phyloP scores from a whole-genome alignment of 305 asterid species.

The Fraxinus latifolia region DNA sequence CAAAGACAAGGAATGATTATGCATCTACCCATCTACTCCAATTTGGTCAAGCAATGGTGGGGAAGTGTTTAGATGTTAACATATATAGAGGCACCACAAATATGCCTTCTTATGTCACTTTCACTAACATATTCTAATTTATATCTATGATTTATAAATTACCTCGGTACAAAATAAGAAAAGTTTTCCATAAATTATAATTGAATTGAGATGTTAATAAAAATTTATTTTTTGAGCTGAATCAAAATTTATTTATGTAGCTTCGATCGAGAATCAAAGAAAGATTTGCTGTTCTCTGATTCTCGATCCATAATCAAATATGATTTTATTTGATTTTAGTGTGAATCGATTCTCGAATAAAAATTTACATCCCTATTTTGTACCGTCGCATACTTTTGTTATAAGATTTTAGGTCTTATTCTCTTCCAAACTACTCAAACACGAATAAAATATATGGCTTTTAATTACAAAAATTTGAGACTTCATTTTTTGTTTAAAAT shows the following conservation, averaged over 20 bases:
- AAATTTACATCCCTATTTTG: neutral
- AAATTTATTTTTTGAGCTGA: neutral
- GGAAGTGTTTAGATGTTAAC: neutral
- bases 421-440: too few relatives aligned
- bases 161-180: neutral
- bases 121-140: neutral
- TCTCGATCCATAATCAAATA: neutral
- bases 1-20: neutral
- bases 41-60: neutral
- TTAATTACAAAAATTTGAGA: neutral
- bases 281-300: neutral
- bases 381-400: neutral
- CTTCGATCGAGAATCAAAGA: neutral
- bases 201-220: neutral
- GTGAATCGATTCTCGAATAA: neutral
- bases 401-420: neutral
- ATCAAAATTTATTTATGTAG: neutral
- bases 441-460: neutral
- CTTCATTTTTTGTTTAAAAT: neutral
- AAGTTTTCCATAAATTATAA: neutral
- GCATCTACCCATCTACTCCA: neutral
- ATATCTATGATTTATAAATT: neutral
- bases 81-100: neutral
- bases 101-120: neutral
- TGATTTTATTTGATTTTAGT: too few relatives aligned